Conservation (phyloP, 2,329 filamentous ascomycete genomes). For the Alternaria brassicae region DNA sequence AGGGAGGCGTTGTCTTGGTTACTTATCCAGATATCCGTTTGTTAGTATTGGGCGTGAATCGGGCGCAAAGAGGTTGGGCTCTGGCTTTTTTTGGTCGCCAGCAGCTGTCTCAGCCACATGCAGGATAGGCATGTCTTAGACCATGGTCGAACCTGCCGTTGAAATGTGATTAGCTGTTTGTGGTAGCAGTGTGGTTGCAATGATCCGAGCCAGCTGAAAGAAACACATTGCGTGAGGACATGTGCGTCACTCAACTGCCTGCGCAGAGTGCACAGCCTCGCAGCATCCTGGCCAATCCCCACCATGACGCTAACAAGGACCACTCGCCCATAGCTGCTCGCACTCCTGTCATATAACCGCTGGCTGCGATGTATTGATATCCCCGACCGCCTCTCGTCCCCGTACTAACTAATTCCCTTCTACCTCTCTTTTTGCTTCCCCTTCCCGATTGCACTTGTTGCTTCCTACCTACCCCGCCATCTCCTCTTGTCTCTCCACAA, state of each 20-base stretch:
- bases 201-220: slow-evolving; percentile 20
- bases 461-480: slow-evolving; percentile 8
- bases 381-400: background rate
- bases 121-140: background rate
- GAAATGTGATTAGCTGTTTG: slow-evolving; percentile 6
- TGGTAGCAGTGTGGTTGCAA: background rate
- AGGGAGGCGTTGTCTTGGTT: slow-evolving; percentile 24
- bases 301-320: slow-evolving; percentile 29
- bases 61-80: slow-evolving; percentile 30
- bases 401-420: background rate
- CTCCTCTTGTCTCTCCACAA: slow-evolving; percentile 9
- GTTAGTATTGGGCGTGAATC: slow-evolving; percentile 24
- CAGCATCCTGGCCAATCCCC: slow-evolving; percentile 20
- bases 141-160: background rate
- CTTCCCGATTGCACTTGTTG: background rate
- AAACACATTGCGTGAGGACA: slow-evolving; percentile 9
- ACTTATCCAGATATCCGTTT: slow-evolving; percentile 20
- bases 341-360: slow-evolving; percentile 32
- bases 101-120: slow-evolving; percentile 12
- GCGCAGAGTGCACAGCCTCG: slow-evolving; percentile 21
- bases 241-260: slow-evolving; percentile 16
- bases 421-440: background rate
- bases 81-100: slow-evolving; percentile 8
- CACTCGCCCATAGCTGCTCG: slow-evolving; percentile 26
- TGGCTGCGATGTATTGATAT: slow-evolving; percentile 19